Evolutionary conservation across 1,284 basidiomycete species (phyloP), one percentile per base, ranked within the genome.

Genomic region (Puccinia horiana): DNA sequence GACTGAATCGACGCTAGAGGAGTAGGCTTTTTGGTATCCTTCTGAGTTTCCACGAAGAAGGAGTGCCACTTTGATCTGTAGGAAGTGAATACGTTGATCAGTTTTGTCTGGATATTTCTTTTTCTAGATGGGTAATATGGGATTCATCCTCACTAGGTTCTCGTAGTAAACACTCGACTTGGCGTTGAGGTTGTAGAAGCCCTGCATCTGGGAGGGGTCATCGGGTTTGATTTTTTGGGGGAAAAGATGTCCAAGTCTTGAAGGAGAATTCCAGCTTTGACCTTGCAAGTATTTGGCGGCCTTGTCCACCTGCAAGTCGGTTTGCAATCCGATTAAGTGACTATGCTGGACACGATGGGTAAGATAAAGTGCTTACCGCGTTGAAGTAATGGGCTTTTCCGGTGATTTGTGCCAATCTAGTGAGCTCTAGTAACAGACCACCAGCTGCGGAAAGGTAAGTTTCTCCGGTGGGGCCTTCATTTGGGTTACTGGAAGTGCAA

Each of bases 361-460:
- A 29, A 26, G n/a, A 29, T 0, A 49, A 12, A 52, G 1, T 52
- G 83, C 84, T 37, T 49, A 85, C 88, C 20, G 88, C 86, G 83
- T 90, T 88, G 83, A 88, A 89, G 86, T 89, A 90, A 72, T 87
- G 88, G 26, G 88, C 85, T 84, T 91, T 88, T 52, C 88, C 88
- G 0, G 90, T 90, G 11, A 89, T 84, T 84, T 89, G 88, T 44
- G 87, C 87, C 14, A 91, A 85, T 16, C 89, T 86, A 12, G 89
- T 89, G 69, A 89, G 87, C 85, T 91, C 90, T 83, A 91, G 87
- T 9, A 88, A 87, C 86, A 90, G 87, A 72, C 87, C 88, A 2
- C 89, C 89, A 0, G 89, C 89, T 82, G 88, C 88, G 26, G 87
- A 58, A 42, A 82, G 72, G 52, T 76, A 73, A 18, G 73, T 75